Conservation (phyloP, 2,329 filamentous ascomycete species). For the Fusarium hostae region DNA sequence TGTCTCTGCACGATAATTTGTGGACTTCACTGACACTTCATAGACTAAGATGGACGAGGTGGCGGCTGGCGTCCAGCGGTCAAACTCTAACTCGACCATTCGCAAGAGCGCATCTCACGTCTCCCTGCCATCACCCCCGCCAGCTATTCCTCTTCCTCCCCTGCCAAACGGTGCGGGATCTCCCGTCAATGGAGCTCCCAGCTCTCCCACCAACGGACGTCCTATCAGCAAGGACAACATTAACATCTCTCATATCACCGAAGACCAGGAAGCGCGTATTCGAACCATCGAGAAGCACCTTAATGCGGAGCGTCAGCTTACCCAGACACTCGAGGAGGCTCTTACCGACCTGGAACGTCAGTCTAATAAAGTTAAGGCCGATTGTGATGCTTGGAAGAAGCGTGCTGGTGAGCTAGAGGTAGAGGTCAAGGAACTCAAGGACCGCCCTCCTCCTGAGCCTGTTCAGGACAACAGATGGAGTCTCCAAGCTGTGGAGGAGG, state of each 20-base stretch:
- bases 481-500: slow-evolving; percentile 93
- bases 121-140: slow-evolving; percentile 91
- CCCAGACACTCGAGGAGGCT: slow-evolving; percentile 93
- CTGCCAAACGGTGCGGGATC: slow-evolving; percentile 72
- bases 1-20: background rate
- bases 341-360: slow-evolving; percentile 93
- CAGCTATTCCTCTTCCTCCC: slow-evolving; percentile 94
- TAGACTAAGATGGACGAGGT: slow-evolving; percentile 71
- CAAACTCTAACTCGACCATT: slow-evolving; percentile 75
- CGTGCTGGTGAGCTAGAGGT: slow-evolving; percentile 80
- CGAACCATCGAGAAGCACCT: slow-evolving; percentile 97
- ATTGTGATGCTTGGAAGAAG: slow-evolving; percentile 91
- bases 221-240: slow-evolving; percentile 82
- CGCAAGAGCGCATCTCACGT: slow-evolving; percentile 86
- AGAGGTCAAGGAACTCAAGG: slow-evolving; percentile 74
- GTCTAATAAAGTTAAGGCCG: slow-evolving; percentile 89
- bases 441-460: slow-evolving; percentile 57
- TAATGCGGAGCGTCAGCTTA: slow-evolving; percentile 95
- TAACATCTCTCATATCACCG: slow-evolving; percentile 79
- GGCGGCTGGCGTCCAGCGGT: slow-evolving; percentile 61
- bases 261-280: slow-evolving; percentile 95
- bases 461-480: slow-evolving; percentile 70
- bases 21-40: slow-evolving; percentile 41
- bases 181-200: slow-evolving; percentile 56
- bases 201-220: slow-evolving; percentile 68